phyloP scores from a whole-genome alignment of 2,329 filamentous ascomycete genomes.

The Penicillium aurantiogriseum region DNA sequence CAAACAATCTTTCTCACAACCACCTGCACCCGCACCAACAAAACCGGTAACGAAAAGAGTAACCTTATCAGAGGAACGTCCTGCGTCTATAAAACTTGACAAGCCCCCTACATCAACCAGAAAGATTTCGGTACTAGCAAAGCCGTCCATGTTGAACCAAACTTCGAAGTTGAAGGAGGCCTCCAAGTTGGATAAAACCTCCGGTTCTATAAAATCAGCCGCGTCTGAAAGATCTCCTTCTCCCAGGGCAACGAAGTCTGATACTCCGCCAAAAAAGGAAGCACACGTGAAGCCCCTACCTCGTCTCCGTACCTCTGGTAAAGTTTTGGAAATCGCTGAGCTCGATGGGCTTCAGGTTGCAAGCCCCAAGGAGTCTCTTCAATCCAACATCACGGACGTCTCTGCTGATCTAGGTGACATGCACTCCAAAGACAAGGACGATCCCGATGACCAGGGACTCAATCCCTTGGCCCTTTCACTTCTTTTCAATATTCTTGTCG shows the following conservation, averaged over 20 bases:
- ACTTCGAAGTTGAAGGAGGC: background rate
- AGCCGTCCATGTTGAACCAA: slow-evolving; percentile 1
- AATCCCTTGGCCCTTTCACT: slow-evolving; percentile 29
- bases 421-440: slow-evolving; percentile 12
- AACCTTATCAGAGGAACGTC: background rate
- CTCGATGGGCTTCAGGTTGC: slow-evolving; percentile 37
- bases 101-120: background rate
- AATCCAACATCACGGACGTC: slow-evolving; percentile 23
- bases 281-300: slow-evolving; percentile 5
- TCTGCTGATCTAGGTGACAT: slow-evolving; percentile 20
- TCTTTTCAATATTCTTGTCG: slow-evolving; percentile 32
- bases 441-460: slow-evolving; percentile 12
- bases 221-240: slow-evolving; percentile 7
- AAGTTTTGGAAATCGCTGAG: slow-evolving; percentile 34
- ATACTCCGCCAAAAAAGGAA: slow-evolving; percentile 4
- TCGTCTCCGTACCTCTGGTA: slow-evolving; percentile 5
- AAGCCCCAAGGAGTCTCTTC: slow-evolving; percentile 16
- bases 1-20: background rate
- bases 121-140: slow-evolving; percentile 4
- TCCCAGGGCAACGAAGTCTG: slow-evolving; percentile 1
- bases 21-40: background rate
- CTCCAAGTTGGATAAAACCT: background rate
- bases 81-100: background rate
- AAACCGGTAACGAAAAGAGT: background rate
- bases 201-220: slow-evolving; percentile 6